These are phyloP conservation scores for Begonia masoniana DNA, from an alignment of 306 rosid species.

Conservation along the genomic window DNA sequence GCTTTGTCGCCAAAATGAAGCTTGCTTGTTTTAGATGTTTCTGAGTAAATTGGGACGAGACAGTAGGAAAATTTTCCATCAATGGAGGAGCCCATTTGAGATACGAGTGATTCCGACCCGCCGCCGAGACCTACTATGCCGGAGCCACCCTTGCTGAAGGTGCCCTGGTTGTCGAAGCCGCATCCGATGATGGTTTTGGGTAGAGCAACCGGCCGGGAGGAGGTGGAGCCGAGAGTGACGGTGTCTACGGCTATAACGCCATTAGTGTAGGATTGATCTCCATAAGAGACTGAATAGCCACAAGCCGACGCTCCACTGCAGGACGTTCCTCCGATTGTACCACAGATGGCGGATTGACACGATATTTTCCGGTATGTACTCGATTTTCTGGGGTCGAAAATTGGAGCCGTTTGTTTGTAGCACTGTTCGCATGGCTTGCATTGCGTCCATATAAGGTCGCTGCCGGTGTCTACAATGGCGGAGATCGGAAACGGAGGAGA, in stretches of 20 bases:
- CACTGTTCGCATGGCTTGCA: conserved; percentile 36
- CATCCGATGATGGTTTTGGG: conserved; percentile 33
- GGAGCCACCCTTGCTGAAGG: neutral
- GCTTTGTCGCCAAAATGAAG: conserved; percentile 21
- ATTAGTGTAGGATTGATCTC: conserved; percentile 8
- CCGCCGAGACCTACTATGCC: conserved; percentile 54
- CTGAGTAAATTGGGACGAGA: conserved; percentile 8
- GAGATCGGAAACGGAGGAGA: conserved; percentile 29
- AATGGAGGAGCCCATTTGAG: conserved; percentile 22
- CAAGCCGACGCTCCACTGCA: conserved; percentile 11
- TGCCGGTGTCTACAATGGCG: conserved; percentile 45
- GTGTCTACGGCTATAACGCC: conserved; percentile 36
- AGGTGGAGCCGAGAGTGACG: conserved; percentile 26
- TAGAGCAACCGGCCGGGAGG: conserved; percentile 1
- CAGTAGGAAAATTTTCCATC: conserved; percentile 42
- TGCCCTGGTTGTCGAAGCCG: conserved; percentile 12
- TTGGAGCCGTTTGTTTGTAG: conserved; percentile 23
- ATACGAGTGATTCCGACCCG: conserved; percentile 19
- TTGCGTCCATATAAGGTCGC: conserved; percentile 45
- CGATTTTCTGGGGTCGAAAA: conserved; percentile 31
- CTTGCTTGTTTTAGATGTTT: neutral
- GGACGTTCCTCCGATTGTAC: fast-evolving
- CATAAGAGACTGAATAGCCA: conserved; percentile 9
- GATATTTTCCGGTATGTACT: conserved; percentile 9
- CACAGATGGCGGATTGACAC: conserved; percentile 10